Percentiles rank a stretch among this genome's conserved stretches.
phyloP scores from a whole-genome alignment of 1,284 basidiomycete genomes.

The Trichosporon asahii region DNA sequence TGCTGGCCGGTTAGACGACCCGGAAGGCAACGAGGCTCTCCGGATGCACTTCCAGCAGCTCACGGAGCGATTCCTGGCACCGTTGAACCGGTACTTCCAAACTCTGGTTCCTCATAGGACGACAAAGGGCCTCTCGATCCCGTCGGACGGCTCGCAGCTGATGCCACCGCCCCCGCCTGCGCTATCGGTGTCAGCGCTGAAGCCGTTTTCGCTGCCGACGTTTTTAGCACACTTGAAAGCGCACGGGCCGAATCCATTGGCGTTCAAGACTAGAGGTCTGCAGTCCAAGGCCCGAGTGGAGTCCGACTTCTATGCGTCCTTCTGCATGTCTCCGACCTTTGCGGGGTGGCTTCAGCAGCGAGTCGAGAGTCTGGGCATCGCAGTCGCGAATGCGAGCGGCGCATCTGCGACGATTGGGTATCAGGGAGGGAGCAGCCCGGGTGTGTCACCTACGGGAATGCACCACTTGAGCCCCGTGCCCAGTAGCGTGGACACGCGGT shows the following conservation, averaged over 20 bases:
- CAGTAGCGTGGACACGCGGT: constrained; percentile 53
- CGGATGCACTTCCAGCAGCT: constrained; percentile 82
- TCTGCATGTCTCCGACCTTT: constrained; percentile 49
- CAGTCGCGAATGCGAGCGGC: constrained; percentile 24
- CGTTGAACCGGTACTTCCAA: constrained; percentile 88
- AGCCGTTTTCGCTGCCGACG: constrained; percentile 71
- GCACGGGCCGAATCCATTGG: constrained; percentile 67
- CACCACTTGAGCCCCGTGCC: neutral
- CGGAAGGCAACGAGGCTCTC: constrained; percentile 60
- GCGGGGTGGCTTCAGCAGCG: constrained; percentile 45
- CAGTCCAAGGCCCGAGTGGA: constrained; percentile 47
- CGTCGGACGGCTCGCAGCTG: neutral
- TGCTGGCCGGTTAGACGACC: constrained; percentile 46
- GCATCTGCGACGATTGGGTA: neutral
- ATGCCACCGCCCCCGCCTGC: constrained; percentile 15
- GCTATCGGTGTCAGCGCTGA: constrained; percentile 50
- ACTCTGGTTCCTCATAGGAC: constrained; percentile 65
- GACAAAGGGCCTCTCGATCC: constrained; percentile 9
- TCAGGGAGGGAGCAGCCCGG: neutral
- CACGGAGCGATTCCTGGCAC: constrained; percentile 84
- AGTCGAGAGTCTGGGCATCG: constrained; percentile 38
- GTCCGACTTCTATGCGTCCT: constrained; percentile 49
- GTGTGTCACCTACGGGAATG: constrained; percentile 3
- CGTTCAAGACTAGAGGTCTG: constrained; percentile 60
- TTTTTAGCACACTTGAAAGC: constrained; percentile 80